Evolutionary conservation across 2,329 filamentous ascomycete genomes (phyloP).

Genomic region (Verticillium alfalfae): DNA sequence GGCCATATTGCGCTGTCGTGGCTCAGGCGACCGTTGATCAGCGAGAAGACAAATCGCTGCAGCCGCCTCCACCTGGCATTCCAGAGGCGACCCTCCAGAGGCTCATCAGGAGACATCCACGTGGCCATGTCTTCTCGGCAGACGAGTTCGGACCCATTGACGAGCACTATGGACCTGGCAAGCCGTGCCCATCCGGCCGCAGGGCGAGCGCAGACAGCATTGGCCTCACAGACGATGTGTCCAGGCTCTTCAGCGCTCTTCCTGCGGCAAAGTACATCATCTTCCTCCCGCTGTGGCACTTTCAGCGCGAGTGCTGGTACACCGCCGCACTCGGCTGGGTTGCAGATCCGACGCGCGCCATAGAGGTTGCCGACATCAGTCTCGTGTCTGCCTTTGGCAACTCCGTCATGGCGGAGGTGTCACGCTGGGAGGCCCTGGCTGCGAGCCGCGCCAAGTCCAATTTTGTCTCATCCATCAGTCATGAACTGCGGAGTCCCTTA

Average conservation of each 20-base stretch:
- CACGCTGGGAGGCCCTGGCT: slow-evolving; percentile 29
- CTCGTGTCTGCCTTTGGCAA: slow-evolving; percentile 42
- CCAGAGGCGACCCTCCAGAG: not conserved
- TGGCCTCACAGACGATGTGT: not conserved
- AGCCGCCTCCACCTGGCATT: not conserved
- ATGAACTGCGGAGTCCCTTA: slow-evolving; percentile 51
- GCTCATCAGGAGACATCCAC: not conserved
- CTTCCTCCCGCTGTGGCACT: slow-evolving; percentile 30
- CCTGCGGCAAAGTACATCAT: slow-evolving; percentile 27
- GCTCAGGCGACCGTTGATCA: not conserved
- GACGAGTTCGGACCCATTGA: not conserved
- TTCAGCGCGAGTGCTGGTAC: slow-evolving; percentile 27
- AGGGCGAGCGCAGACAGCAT: not conserved
- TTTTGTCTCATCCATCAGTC: slow-evolving; percentile 51
- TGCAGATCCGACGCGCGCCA: slow-evolving; percentile 3
- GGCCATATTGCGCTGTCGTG: not conserved
- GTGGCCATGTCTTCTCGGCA: slow-evolving; percentile 1
- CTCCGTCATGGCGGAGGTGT: slow-evolving; percentile 50
- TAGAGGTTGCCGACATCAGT: slow-evolving; percentile 19
- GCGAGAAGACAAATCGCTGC: not conserved
- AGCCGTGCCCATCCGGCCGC: not conserved
- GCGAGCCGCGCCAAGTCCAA: slow-evolving; percentile 42
- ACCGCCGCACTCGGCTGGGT: slow-evolving; percentile 21
- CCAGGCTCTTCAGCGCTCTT: not conserved
- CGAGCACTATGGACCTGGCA: not conserved